Evolutionary conservation across 2,329 filamentous ascomycete species (phyloP).

Genomic region (Delphinella strobiligena): DNA sequence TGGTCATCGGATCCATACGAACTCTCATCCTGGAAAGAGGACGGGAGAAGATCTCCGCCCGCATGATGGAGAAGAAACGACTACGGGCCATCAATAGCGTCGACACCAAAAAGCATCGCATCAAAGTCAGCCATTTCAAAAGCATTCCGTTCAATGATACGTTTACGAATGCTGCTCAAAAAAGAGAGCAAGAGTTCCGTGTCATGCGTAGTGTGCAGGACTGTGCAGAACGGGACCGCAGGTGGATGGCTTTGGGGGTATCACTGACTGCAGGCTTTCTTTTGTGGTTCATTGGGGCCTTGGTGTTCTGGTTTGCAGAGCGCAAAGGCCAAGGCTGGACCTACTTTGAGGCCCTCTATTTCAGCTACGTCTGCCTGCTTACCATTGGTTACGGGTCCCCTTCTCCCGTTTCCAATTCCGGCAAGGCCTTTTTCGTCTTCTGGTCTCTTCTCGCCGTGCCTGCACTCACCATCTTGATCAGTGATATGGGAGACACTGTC

Average conservation of each 20-base stretch:
- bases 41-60: constrained; percentile 37
- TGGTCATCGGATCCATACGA: constrained; percentile 42
- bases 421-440: constrained; percentile 44
- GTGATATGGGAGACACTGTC: constrained; percentile 42
- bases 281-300: constrained; percentile 38
- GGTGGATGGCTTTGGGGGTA: constrained; percentile 28
- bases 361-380: constrained; percentile 39
- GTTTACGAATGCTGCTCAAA: constrained; percentile 22
- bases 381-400: constrained; percentile 46
- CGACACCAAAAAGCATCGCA: constrained; percentile 27
- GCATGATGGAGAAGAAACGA: constrained; percentile 38
- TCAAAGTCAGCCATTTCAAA: constrained; percentile 30
- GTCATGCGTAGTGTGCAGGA: constrained; percentile 36
- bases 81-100: constrained; percentile 27
- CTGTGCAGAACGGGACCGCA: constrained; percentile 26
- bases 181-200: constrained; percentile 38
- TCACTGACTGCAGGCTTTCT: constrained; percentile 27
- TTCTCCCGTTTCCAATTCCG: constrained; percentile 34
- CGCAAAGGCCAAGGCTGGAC: constrained; percentile 33
- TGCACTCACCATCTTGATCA: constrained; percentile 42
- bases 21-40: constrained; percentile 38
- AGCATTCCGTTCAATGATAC: constrained; percentile 32
- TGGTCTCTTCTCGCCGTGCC: constrained; percentile 45
- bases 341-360: constrained; percentile 42
- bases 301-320: constrained; percentile 38